Conservation (phyloP, 805 yeast genomes). For the Saccharomycopsis sp. region DNA sequence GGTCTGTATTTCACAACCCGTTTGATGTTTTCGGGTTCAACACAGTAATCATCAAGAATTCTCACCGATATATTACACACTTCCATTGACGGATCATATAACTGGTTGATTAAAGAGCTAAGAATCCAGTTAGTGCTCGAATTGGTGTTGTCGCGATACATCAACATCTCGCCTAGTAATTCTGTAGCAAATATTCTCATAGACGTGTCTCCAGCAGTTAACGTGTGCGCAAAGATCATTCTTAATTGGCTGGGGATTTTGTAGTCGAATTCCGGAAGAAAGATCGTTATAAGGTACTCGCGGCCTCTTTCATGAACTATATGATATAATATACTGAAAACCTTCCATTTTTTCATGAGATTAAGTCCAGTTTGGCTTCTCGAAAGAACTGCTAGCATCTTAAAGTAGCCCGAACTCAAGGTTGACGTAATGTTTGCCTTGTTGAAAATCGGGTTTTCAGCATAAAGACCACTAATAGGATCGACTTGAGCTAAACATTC, state of each 20-base stretch:
- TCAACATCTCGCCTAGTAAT: conserved; percentile 39
- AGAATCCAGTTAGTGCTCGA: conserved; percentile 38
- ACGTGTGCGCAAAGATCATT: conserved; percentile 56
- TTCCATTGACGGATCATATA: conserved; percentile 57
- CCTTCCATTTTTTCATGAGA: conserved; percentile 74
- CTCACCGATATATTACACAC: conserved; percentile 54
- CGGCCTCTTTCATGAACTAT: conserved; percentile 51
- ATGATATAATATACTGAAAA: conserved; percentile 74
- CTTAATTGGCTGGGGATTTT: conserved; percentile 58
- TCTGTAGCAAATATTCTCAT: conserved; percentile 55
- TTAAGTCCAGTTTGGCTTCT: conserved; percentile 53
- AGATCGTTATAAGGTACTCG: conserved; percentile 48
- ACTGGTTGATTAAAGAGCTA: conserved; percentile 52
- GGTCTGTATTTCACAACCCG: conserved; percentile 51
- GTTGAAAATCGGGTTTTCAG: conserved; percentile 71
- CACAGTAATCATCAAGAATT: conserved; percentile 46
- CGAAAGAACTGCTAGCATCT: conserved; percentile 69
- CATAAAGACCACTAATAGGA: conserved; percentile 66
- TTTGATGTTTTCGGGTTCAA: conserved; percentile 39
- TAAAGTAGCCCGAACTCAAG: conserved; percentile 68
- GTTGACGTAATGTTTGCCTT: conserved; percentile 53
- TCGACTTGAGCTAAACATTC: conserved; percentile 84
- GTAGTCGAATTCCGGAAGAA: conserved; percentile 59
- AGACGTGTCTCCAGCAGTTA: conserved; percentile 46
- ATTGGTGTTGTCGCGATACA: conserved; percentile 19